A percentile compares a stretch with the other conserved stretches of the same genome.
Conservation (phyloP, 129 eudicot genomes). For the Helianthus tuberosus region DNA sequence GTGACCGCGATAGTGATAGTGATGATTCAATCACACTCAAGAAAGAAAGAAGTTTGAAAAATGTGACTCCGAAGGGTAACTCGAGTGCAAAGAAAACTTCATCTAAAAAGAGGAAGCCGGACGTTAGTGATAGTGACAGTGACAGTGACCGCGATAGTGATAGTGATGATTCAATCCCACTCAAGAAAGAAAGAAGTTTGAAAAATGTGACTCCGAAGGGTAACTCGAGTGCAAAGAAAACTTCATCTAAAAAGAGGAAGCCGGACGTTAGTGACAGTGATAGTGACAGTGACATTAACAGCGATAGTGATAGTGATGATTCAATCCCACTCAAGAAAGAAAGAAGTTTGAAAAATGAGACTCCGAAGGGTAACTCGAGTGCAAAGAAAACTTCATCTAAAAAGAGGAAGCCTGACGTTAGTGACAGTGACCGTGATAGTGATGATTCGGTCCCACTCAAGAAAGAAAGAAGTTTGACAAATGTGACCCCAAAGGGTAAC, state of each 20-base stretch:
- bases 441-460: conserved; percentile 13
- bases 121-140: not conserved
- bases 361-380: not conserved
- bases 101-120: conserved; percentile 32
- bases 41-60: conserved; percentile 8
- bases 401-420: conserved; percentile 25
- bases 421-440: not conserved
- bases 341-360: not conserved
- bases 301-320: conserved; percentile 3
- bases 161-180: not conserved
- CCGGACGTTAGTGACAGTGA: too few species aligned
- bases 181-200: conserved; percentile 23
- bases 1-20: not conserved
- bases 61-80: not conserved
- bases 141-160: not conserved
- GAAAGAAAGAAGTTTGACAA: conserved; percentile 17
- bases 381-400: conserved; percentile 21
- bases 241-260: not conserved
- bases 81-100: conserved; percentile 3
- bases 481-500: not conserved
- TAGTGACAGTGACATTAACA: too few species aligned
- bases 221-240: not conserved
- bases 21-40: conserved; percentile 5
- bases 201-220: not conserved
- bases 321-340: conserved; percentile 10